These are phyloP conservation scores for Hypomyces rosellus DNA, from an alignment of 2,329 filamentous ascomycete species.

Conservation along the genomic window DNA sequence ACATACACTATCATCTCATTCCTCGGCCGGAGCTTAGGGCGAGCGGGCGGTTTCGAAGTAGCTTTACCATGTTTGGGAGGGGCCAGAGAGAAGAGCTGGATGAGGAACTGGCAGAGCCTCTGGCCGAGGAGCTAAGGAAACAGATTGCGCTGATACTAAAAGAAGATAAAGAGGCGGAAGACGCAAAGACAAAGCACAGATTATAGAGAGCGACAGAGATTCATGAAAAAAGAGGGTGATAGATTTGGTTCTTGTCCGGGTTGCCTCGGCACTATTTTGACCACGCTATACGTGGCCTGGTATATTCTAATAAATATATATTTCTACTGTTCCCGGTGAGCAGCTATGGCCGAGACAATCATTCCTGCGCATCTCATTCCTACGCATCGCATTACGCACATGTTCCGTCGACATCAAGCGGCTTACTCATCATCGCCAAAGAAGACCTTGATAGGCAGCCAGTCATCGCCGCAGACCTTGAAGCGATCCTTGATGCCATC, in stretches of 20 bases:
- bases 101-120: constrained; percentile 59
- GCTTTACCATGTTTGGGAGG: constrained; percentile 78
- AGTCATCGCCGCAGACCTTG: constrained; percentile 73
- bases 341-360: background rate
- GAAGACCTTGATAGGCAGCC: constrained; percentile 74
- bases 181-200: constrained; percentile 27
- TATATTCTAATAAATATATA: background rate
- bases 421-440: constrained; percentile 72
- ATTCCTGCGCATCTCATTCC: too few relatives aligned
- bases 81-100: constrained; percentile 68
- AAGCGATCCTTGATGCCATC: constrained; percentile 66
- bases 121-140: constrained; percentile 51
- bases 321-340: background rate
- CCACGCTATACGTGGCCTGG: background rate
- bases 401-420: background rate
- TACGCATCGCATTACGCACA: background rate
- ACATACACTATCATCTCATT: constrained; percentile 93
- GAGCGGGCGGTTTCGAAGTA: constrained; percentile 48
- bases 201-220: constrained; percentile 22
- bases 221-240: background rate
- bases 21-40: constrained; percentile 66
- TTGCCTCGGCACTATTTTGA: background rate
- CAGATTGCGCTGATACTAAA: constrained; percentile 42
- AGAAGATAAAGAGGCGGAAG: constrained; percentile 29
- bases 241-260: background rate